These are phyloP conservation scores for Byssoonygena ceratinophila DNA, from an alignment of 2,329 filamentous ascomycete species.

Conservation along the genomic window DNA sequence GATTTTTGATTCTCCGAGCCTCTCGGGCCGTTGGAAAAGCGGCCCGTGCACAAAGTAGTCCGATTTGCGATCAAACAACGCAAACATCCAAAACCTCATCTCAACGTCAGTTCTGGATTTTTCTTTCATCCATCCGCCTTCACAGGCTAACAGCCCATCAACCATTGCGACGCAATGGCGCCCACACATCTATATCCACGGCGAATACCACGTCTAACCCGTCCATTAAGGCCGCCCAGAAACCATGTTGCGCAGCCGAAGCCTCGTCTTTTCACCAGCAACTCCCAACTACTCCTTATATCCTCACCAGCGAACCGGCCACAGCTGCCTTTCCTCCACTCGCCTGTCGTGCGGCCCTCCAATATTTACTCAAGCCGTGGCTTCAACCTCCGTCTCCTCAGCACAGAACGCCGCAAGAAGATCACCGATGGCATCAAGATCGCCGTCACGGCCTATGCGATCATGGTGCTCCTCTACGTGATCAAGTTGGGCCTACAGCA, in stretches of 20 bases:
- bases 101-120: constrained; percentile 8
- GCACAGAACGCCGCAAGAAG: constrained; percentile 60
- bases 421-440: constrained; percentile 60
- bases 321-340: constrained; percentile 56
- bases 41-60: background rate
- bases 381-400: constrained; percentile 29
- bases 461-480: constrained; percentile 49
- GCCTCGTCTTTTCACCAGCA: constrained; percentile 49
- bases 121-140: too few relatives aligned
- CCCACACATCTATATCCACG: constrained; percentile 27
- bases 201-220: constrained; percentile 33
- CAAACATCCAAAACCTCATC: constrained; percentile 11
- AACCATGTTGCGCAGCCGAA: constrained; percentile 14
- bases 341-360: constrained; percentile 39
- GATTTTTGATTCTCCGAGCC: too few relatives aligned
- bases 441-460: constrained; percentile 60
- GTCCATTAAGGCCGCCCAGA: constrained; percentile 31
- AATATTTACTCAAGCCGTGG: constrained; percentile 18
- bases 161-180: constrained; percentile 23
- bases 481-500: constrained; percentile 58
- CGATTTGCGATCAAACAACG: constrained; percentile 14
- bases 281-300: constrained; percentile 44
- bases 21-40: background rate
- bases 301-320: constrained; percentile 45
- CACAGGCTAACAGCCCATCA: constrained; percentile 12